phyloP scores from a whole-genome alignment of 352 stramenopile species.

The Pythium volutum region DNA sequence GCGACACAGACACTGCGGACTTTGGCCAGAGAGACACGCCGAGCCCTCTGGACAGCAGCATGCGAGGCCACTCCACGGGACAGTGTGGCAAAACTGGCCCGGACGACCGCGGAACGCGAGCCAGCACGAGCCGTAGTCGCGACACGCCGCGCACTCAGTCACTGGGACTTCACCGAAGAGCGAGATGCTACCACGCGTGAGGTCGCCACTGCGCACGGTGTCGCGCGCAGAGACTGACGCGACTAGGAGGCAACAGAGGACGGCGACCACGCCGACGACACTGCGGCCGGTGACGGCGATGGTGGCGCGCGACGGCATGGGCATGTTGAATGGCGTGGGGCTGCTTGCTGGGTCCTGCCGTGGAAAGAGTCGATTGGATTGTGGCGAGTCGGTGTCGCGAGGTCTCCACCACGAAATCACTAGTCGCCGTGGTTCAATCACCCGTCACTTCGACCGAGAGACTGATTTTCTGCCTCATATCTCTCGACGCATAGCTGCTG shows the following conservation, averaged over 20 bases:
- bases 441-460: too few species aligned
- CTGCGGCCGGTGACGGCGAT: not conserved
- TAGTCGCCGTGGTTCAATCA: too few species aligned
- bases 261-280: not conserved
- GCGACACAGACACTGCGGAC: not conserved
- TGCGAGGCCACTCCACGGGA: not conserved
- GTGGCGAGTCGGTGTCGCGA: too few species aligned
- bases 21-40: not conserved
- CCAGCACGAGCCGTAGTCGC: not conserved
- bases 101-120: not conserved
- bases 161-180: not conserved
- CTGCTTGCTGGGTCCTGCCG: too few species aligned
- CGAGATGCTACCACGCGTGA: not conserved
- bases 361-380: too few species aligned
- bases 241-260: not conserved
- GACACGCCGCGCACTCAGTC: not conserved
- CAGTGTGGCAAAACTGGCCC: conserved; percentile 5
- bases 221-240: not conserved
- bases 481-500: too few species aligned
- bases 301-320: too few species aligned
- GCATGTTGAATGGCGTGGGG: not conserved
- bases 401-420: too few species aligned
- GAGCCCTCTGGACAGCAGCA: conserved; percentile 5
- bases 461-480: too few species aligned
- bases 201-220: not conserved